Evolutionary conservation across 225 moss, liverwort and hornwort species (phyloP).

Genomic region (Physcomitrellopsis africana): DNA sequence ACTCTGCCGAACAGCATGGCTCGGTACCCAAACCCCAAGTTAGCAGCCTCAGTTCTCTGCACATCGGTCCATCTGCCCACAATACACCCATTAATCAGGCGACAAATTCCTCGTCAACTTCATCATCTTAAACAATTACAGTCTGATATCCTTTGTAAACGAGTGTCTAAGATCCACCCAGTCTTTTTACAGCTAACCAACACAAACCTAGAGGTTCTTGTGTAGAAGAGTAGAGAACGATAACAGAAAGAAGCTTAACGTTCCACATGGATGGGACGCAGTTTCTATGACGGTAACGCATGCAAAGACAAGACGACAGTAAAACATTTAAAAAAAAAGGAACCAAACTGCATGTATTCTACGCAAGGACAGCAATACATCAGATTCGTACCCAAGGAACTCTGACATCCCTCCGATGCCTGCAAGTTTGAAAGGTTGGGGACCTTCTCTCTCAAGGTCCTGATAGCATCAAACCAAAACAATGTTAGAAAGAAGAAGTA

Average conservation of each 20-base stretch:
- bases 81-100: slow-evolving; percentile 5
- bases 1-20: slow-evolving; percentile 75
- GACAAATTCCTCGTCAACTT: background rate
- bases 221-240: background rate
- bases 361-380: background rate
- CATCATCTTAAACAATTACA: background rate
- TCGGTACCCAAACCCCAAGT: slow-evolving; percentile 72
- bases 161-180: too few relatives aligned
- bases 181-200: background rate
- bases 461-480: slow-evolving; percentile 28
- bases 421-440: slow-evolving; percentile 75
- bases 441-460: slow-evolving; percentile 77
- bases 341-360: background rate
- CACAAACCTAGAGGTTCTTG: slow-evolving; percentile 2
- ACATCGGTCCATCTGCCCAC: slow-evolving; percentile 79
- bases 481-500: background rate
- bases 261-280: background rate
- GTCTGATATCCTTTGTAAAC: too few relatives aligned
- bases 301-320: too few relatives aligned
- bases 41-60: slow-evolving; percentile 73
- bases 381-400: slow-evolving; percentile 68
- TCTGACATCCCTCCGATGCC: slow-evolving; percentile 85
- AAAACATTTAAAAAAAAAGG: background rate
- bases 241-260: too few relatives aligned
- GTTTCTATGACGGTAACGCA: background rate